phyloP scores from a whole-genome alignment of 1,139 yeast species.

The Nakaseomyces kungkrabaensis region DNA sequence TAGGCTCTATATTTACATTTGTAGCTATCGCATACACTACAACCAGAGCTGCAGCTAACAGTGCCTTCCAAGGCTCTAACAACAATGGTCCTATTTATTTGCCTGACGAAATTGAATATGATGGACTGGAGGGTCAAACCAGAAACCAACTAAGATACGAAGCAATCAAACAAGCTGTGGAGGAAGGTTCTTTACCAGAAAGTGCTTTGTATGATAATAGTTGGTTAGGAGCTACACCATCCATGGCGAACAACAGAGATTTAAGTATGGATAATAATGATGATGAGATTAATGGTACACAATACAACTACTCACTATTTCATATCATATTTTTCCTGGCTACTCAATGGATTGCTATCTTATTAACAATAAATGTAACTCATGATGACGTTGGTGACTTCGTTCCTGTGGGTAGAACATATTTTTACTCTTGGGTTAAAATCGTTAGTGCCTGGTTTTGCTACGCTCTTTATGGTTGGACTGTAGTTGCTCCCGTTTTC shows the following conservation, averaged over 20 bases:
- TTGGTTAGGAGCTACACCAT: constrained; percentile 34
- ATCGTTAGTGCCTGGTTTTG: constrained; percentile 90
- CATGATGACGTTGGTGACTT: constrained; percentile 81
- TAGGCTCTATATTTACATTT: constrained; percentile 91
- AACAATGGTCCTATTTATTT: constrained; percentile 24
- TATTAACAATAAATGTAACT: constrained; percentile 83
- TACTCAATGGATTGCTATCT: constrained; percentile 92
- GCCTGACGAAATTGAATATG: constrained; percentile 31
- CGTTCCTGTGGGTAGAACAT: constrained; percentile 94
- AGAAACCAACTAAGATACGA: constrained; percentile 74
- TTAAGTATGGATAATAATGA: constrained; percentile 28
- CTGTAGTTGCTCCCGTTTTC: constrained; percentile 77
- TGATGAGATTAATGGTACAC: constrained; percentile 60
- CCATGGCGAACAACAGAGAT: constrained; percentile 38
- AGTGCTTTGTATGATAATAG: constrained; percentile 70
- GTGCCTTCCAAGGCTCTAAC: constrained; percentile 41
- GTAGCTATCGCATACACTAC: constrained; percentile 95
- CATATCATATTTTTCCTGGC: constrained; percentile 90
- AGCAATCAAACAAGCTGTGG: constrained; percentile 88
- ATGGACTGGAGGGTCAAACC: constrained; percentile 41
- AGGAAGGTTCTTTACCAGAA: constrained; percentile 88
- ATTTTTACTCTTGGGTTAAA: constrained; percentile 91
- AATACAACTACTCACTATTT: constrained; percentile 80
- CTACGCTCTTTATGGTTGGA: constrained; percentile 79
- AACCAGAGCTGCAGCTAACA: constrained; percentile 84